Base-by-base conservation (phyloP, 306 rosid genomes). In the Cyamopsis tetragonoloba region DNA sequence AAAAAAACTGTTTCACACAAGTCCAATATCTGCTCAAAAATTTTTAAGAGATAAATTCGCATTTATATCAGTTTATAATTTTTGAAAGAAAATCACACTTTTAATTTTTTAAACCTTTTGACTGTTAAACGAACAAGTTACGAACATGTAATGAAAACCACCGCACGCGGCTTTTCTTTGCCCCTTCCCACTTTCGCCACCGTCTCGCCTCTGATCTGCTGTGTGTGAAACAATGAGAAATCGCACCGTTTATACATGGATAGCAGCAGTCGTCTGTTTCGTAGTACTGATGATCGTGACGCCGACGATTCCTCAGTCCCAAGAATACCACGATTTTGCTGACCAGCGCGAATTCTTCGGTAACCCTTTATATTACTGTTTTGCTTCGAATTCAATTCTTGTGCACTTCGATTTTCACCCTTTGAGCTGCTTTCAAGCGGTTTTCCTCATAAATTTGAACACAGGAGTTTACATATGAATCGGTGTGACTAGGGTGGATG, bases 291-390 rank as follows among this genome's bases (percentile, higher is more conserved):
- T 92, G 98, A 32, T 77, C 73, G 79, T 84, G 5, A 89, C 93
- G 66, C 98, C 98, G 1, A 68, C 85, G 13, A 87, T 92, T 53
- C 96, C 91, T 34, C 96, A 92, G 83, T 74, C 86, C 12, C 85
- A 92, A 76, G 84, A 75, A 3, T 92, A 89, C 59, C 96, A 92
- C 39, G 72, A 89, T 80, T 92, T 92, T 63, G 95, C 96, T 23
- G 98, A 92, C 64, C 83, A 89, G 12, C 91, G 96, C 79, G 64
- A 31, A 13, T 87, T 82, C 79, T 74, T 92, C 8, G 96, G 98
- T 92, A 53, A 62, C 4, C 49, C 7, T 62, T 20, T 30, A 15
- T 60, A 11, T 31, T 27, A n/a, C 19, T 4, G 2, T 12, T 5
- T 1, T 62, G 24, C 37, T 1, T 23, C 1, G n/a, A n/a, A n/a